A percentile compares a stretch with the other conserved stretches of the same genome.
Evolutionary conservation across 345 rosid genomes (phyloP).

Genomic region (Dimocarpus longan): DNA sequence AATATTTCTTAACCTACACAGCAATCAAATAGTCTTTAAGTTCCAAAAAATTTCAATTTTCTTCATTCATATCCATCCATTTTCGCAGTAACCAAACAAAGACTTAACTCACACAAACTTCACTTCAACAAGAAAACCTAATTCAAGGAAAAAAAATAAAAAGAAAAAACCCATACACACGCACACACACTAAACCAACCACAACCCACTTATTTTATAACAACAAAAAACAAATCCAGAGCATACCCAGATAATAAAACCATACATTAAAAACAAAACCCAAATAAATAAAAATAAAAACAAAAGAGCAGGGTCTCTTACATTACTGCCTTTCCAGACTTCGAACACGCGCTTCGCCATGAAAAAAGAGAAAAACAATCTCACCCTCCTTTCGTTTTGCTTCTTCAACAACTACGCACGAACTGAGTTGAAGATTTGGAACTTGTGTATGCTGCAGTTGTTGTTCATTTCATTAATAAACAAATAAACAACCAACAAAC

Average conservation of each 20-base stretch:
- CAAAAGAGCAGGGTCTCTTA: conserved; percentile 33
- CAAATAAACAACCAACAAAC: not conserved
- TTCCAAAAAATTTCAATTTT: not conserved
- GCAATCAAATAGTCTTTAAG: not conserved
- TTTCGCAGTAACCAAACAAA: conserved; percentile 20
- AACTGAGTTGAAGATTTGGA: conserved; percentile 38
- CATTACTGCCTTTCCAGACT: conserved; percentile 94
- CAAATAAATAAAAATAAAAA: not conserved
- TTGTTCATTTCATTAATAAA: conserved; percentile 27
- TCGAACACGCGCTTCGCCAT: conserved; percentile 88
- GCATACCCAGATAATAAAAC: conserved; percentile 23
- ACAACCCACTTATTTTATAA: conserved; percentile 18
- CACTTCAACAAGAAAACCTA: conserved; percentile 10
- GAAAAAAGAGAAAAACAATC: conserved; percentile 22
- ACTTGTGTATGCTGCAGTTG: conserved; percentile 21
- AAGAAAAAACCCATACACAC: not conserved
- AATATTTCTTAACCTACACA: not conserved
- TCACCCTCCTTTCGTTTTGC: conserved; percentile 11
- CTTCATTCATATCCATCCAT: conserved; percentile 3
- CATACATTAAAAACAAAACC: conserved; percentile 16
- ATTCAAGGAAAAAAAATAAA: not conserved
- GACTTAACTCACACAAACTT: conserved; percentile 9
- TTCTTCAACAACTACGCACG: conserved; percentile 36
- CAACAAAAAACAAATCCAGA: conserved; percentile 25
- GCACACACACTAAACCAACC: conserved; percentile 22